Evolutionary conservation across 2,329 filamentous ascomycete genomes (phyloP).

Genomic region (Chaetomium strumarium): DNA sequence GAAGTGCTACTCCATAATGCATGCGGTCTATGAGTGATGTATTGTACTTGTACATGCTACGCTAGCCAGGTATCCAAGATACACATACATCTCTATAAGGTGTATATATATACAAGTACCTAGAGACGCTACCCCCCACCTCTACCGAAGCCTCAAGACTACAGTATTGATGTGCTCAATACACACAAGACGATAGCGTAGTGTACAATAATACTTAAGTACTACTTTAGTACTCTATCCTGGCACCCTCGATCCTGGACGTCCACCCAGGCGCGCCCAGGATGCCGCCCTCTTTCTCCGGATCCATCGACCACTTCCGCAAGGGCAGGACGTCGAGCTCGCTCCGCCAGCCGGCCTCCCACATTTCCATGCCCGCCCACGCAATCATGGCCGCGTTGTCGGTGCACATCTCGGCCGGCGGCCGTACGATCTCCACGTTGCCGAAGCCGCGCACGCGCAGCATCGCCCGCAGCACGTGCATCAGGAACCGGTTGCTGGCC

Average conservation of each 20-base stretch:
- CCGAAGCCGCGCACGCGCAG: constrained; percentile 62
- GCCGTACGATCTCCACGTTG: constrained; percentile 59
- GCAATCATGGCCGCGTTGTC: constrained; percentile 98
- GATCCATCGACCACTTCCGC: constrained; percentile 70
- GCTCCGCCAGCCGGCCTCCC: constrained; percentile 64
- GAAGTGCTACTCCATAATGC: too few species aligned
- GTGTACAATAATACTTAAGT: too few species aligned
- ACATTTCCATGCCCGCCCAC: constrained; percentile 94
- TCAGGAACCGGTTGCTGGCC: constrained; percentile 75
- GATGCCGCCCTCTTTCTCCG: constrained; percentile 33
- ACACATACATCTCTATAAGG: too few species aligned
- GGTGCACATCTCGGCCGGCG: constrained; percentile 74
- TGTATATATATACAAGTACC: too few species aligned
- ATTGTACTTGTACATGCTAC: too few species aligned
- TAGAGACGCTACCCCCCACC: too few species aligned
- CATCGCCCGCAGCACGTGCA: constrained; percentile 52
- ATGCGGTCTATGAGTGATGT: background rate
- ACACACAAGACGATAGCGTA: too few species aligned
- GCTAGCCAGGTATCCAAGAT: background rate
- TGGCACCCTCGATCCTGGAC: constrained; percentile 34
- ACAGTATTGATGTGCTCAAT: too few species aligned
- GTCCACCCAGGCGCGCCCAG: background rate
- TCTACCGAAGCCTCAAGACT: too few species aligned
- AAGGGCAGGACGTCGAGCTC: constrained; percentile 54
- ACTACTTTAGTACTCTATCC: background rate